These are phyloP conservation scores for Primulina eburnea DNA, from an alignment of 257 asterid genomes.

Conservation along the genomic window DNA sequence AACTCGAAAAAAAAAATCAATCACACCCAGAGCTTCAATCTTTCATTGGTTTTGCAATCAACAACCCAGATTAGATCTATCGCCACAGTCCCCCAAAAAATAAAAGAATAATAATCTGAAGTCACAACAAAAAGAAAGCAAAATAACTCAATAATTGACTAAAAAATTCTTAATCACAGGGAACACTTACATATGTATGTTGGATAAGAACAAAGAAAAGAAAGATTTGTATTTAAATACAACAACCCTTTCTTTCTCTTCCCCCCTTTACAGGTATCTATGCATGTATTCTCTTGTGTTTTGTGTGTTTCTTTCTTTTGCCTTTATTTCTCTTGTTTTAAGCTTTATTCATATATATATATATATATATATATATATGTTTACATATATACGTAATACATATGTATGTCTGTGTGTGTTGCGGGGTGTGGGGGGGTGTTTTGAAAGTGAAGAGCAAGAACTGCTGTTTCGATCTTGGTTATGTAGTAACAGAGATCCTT, in stretches of 20 bases:
- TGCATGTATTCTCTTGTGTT: constrained; percentile 36
- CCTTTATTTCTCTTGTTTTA: not conserved
- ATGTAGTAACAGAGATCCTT: constrained; percentile 44
- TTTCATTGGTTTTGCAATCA: constrained; percentile 28
- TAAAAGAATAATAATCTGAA: not conserved
- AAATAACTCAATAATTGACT: constrained; percentile 5
- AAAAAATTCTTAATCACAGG: constrained; percentile 21
- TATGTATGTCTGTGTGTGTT: constrained; percentile 20
- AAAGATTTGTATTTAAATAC: constrained; percentile 34
- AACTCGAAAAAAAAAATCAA: constrained; percentile 23
- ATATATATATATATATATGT: constrained; percentile 10
- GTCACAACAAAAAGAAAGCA: not conserved
- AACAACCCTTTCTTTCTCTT: constrained; percentile 37
- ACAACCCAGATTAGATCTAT: constrained; percentile 25
- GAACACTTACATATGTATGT: constrained; percentile 55
- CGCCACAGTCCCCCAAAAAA: constrained; percentile 20
- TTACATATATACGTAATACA: constrained; percentile 19
- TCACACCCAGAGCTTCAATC: constrained; percentile 32
- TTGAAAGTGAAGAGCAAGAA: constrained; percentile 21
- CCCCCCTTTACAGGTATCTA: constrained; percentile 36
- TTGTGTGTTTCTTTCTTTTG: constrained; percentile 11
- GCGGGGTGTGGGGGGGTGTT: not conserved
- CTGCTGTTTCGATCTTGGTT: constrained; percentile 45
- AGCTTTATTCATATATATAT: constrained; percentile 7
- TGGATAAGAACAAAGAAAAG: constrained; percentile 47